phyloP scores from a whole-genome alignment of 2,329 filamentous ascomycete genomes.

The Pseudonectria buxi region DNA sequence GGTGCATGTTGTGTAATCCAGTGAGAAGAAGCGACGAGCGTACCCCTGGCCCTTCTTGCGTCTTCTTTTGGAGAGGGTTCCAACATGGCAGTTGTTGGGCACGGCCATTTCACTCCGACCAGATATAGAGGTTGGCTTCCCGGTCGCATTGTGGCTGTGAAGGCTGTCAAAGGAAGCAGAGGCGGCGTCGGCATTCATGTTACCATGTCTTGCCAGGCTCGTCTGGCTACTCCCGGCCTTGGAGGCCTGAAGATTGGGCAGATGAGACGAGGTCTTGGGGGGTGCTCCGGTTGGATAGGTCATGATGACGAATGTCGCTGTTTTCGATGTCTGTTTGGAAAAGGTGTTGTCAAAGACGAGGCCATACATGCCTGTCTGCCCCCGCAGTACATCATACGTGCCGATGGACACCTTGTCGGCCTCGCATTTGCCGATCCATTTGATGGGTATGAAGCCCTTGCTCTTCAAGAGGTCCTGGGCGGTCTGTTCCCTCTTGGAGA shows the following conservation, averaged over 20 bases:
- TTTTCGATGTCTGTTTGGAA: slow-evolving; percentile 91
- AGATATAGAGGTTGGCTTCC: slow-evolving; percentile 43
- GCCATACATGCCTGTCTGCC: slow-evolving; percentile 87
- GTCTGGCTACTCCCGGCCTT: slow-evolving; percentile 38
- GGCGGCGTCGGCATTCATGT: slow-evolving; percentile 38
- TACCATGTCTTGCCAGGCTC: slow-evolving; percentile 44
- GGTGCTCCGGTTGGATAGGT: slow-evolving; percentile 82
- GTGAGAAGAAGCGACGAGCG: slow-evolving; percentile 87
- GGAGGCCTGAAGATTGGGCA: slow-evolving; percentile 49
- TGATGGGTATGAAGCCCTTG: slow-evolving; percentile 63
- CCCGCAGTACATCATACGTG: slow-evolving; percentile 68
- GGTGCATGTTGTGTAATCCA: slow-evolving; percentile 90
- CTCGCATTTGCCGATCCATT: slow-evolving; percentile 93
- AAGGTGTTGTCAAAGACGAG: slow-evolving; percentile 99
- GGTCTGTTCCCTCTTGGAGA: slow-evolving; percentile 51
- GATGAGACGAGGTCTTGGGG: slow-evolving; percentile 66
- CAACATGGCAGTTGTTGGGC: slow-evolving; percentile 64
- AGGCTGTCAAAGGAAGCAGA: slow-evolving; percentile 56
- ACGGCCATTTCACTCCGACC: slow-evolving; percentile 42
- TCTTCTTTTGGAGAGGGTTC: slow-evolving; percentile 79
- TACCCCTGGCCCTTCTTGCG: slow-evolving; percentile 92
- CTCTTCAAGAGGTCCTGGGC: slow-evolving; percentile 57
- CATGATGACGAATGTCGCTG: slow-evolving; percentile 86
- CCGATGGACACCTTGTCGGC: slow-evolving; percentile 92
- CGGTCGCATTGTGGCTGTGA: slow-evolving; percentile 41